Evolutionary conservation across 2,329 filamentous ascomycete genomes (phyloP), one percentile per base, ranked within the genome.

Genomic region (Pseudogymnoascus sp.): DNA sequence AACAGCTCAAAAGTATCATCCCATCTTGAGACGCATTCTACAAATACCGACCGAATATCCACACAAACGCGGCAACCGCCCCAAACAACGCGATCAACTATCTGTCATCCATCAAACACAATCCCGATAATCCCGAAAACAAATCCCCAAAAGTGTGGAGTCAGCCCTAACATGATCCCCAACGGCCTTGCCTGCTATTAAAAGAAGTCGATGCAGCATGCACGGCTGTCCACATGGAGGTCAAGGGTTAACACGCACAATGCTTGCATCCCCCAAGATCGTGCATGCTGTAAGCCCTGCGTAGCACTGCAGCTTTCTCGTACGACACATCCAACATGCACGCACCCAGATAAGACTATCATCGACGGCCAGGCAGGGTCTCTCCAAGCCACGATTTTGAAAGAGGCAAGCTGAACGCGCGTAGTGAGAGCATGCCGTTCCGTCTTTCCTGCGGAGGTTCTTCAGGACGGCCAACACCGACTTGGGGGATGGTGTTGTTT

Each of bases 211-310:
- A 42, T 42, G 33, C 59, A 60, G 31, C 33, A 21, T 38, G 33
- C 42, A 44, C 60, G 16, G 5, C 47, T 31, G 25, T 31, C 47
- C 47, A 53, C 47, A 53, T 53, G 47, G 47, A 53, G 25, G 7
- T 53, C 47, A 53, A 53, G 47, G 42, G 25, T 53, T 31, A n/a
- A 33, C 25, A 16, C 25, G 31, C 25, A 33, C 25, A 14, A 53
- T 53, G 23, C 47, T 11, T 31, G 47, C 47, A 53, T 18, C 47
- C 47, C 47, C n/a, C 10, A 31, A 31, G 47, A 53, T 53, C 47
- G 44, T n/a, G 44, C 44, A 12, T 53, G 14, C 47, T 53, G 47
- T 53, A 53, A 53, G 47, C 47, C 25, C 47, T 53, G 47, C 47
- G 47, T 53, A 16, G 23, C 47, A 53, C 47, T 31, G 47, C 47